A percentile compares a stretch with the other conserved stretches of the same genome.
Conservation (phyloP, 148 eudicot species). For the Fagopyrum tataricum region DNA sequence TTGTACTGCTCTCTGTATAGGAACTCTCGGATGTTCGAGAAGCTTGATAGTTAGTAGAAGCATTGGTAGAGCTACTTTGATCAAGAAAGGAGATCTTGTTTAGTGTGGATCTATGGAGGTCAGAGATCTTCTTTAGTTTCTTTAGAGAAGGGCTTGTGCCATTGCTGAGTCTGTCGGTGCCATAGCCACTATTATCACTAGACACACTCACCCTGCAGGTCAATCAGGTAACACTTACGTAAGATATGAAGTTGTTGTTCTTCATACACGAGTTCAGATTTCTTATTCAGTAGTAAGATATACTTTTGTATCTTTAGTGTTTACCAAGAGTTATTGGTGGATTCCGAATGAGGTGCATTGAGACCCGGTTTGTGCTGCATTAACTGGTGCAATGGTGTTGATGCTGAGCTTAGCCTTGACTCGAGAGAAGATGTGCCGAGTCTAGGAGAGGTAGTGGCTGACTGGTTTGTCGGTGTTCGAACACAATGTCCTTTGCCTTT, state of each 20-base stretch:
- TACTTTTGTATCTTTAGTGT: background rate
- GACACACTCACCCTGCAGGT: background rate
- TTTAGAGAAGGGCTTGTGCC: background rate
- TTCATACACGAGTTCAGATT: background rate
- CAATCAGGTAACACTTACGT: background rate
- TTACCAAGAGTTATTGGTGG: constrained; percentile 3
- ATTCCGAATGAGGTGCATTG: background rate
- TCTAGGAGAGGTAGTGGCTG: constrained; percentile 18
- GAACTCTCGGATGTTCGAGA: background rate
- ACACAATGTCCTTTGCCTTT: constrained; percentile 39
- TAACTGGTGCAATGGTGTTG: background rate
- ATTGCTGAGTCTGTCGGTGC: background rate
- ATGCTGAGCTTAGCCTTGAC: background rate
- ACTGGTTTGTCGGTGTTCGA: constrained; percentile 9
- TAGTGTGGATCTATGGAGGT: background rate
- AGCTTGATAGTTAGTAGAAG: background rate
- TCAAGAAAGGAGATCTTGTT: background rate
- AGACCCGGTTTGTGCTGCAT: background rate
- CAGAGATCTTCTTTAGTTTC: background rate
- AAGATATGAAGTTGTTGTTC: too few species aligned
- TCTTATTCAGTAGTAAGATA: background rate
- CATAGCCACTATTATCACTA: background rate
- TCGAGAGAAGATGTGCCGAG: background rate
- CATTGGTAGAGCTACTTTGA: background rate
- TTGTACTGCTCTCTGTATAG: background rate